These are phyloP conservation scores for Epichloe uncinata DNA, from an alignment of 2,329 filamentous ascomycete genomes.

Conservation along the genomic window DNA sequence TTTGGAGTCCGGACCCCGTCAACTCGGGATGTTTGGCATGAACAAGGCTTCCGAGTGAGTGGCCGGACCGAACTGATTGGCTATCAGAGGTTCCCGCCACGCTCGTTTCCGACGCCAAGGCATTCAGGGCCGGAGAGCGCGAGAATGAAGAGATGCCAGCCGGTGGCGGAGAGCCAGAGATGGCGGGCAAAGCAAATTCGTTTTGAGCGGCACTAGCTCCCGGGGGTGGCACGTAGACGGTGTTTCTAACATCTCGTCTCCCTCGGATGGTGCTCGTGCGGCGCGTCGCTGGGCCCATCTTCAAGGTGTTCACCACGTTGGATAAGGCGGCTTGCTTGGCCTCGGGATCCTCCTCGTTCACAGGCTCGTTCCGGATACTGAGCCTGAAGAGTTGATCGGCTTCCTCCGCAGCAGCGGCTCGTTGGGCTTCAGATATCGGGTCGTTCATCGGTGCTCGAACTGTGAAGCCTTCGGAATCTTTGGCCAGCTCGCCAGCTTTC, in stretches of 20 bases:
- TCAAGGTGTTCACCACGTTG: slow-evolving; percentile 61
- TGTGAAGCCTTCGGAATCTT: slow-evolving; percentile 62
- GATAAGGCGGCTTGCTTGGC: slow-evolving; percentile 61
- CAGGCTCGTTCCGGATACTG: slow-evolving; percentile 65
- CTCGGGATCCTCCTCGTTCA: slow-evolving; percentile 63
- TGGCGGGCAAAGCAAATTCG: background rate
- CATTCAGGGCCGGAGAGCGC: slow-evolving; percentile 35
- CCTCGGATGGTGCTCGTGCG: slow-evolving; percentile 70
- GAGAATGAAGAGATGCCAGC: slow-evolving; percentile 9
- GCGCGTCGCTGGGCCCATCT: slow-evolving; percentile 50
- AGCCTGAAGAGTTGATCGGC: slow-evolving; percentile 61
- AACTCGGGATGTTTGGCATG: slow-evolving; percentile 74
- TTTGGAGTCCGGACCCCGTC: slow-evolving; percentile 65
- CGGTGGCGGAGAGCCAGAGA: slow-evolving; percentile 8
- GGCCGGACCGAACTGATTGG: slow-evolving; percentile 80
- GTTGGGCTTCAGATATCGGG: slow-evolving; percentile 59
- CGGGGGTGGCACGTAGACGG: slow-evolving; percentile 57
- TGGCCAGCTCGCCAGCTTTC: slow-evolving; percentile 28
- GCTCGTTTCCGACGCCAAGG: slow-evolving; percentile 50
- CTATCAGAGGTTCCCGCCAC: slow-evolving; percentile 58
- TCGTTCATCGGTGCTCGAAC: slow-evolving; percentile 52
- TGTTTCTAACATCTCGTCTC: slow-evolving; percentile 82
- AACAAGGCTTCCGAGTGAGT: slow-evolving; percentile 57
- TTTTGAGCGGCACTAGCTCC: background rate
- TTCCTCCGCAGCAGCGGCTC: slow-evolving; percentile 44